A percentile compares a stretch with the other conserved stretches of the same genome.
phyloP scores from a whole-genome alignment of 2,329 filamentous ascomycete species.

The Botrytis deweyae region DNA sequence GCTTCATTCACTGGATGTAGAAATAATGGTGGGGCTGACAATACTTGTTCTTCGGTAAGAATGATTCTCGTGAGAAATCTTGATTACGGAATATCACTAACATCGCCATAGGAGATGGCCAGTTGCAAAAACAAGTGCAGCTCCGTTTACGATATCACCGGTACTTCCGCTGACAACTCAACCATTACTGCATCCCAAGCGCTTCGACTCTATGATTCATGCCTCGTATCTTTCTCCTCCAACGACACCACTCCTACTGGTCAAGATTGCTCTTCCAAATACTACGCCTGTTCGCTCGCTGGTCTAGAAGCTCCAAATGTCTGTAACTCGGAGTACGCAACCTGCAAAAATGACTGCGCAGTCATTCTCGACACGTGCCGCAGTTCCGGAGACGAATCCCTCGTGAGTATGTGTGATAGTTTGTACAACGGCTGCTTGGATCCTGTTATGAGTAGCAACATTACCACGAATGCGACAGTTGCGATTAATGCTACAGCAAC shows the following conservation, averaged over 20 bases:
- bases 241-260: constrained; percentile 13
- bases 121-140: constrained; percentile 26
- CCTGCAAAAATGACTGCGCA: constrained; percentile 10
- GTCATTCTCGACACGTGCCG: constrained; percentile 3
- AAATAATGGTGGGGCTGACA: background rate
- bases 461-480: background rate
- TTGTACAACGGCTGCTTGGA: constrained; percentile 17
- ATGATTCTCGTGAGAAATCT: background rate
- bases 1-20: constrained; percentile 3
- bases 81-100: background rate
- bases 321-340: background rate
- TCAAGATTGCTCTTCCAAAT: constrained; percentile 17
- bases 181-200: constrained; percentile 18
- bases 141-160: constrained; percentile 23
- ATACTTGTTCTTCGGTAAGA: constrained; percentile 6
- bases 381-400: background rate
- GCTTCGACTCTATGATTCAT: constrained; percentile 23
- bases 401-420: constrained; percentile 12
- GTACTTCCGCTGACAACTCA: constrained; percentile 20
- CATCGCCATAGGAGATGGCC: background rate
- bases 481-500: background rate
- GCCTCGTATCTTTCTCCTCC: constrained; percentile 24
- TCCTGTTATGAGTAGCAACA: constrained; percentile 1
- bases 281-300: background rate
- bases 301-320: background rate